Conservation (phyloP, 305 asterid species). For the Caryopteris hybrid region DNA sequence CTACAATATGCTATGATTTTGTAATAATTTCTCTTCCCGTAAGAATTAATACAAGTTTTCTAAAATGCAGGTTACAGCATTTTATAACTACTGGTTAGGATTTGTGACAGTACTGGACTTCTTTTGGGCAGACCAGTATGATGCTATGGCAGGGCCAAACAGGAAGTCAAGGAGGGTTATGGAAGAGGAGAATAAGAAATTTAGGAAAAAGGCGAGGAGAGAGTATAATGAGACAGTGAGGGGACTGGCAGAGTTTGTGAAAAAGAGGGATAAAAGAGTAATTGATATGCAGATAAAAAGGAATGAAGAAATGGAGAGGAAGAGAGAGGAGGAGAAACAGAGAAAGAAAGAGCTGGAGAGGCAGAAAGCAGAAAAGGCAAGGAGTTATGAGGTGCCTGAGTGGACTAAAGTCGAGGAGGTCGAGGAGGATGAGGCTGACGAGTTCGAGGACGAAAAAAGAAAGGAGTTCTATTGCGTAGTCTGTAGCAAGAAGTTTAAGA, state of each 20-base stretch:
- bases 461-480: constrained; percentile 83
- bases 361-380: constrained; percentile 74
- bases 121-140: constrained; percentile 88
- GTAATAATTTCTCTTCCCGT: neutral
- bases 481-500: constrained; percentile 90
- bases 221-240: constrained; percentile 92
- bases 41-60: neutral
- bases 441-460: constrained; percentile 46
- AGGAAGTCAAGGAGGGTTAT: constrained; percentile 83
- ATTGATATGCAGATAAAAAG: constrained; percentile 87
- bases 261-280: constrained; percentile 91
- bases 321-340: constrained; percentile 65
- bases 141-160: constrained; percentile 74
- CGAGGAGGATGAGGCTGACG: constrained; percentile 56
- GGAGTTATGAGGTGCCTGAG: constrained; percentile 69
- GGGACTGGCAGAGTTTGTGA: constrained; percentile 84
- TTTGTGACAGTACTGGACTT: constrained; percentile 73
- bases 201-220: constrained; percentile 79
- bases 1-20: neutral
- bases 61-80: constrained; percentile 76
- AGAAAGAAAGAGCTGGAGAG: constrained; percentile 80
- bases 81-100: constrained; percentile 83
- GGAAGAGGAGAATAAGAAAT: constrained; percentile 95
- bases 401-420: constrained; percentile 74
- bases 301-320: constrained; percentile 81